phyloP scores from a whole-genome alignment of 2,329 filamentous ascomycete genomes.

The Thelonectria discophora region DNA sequence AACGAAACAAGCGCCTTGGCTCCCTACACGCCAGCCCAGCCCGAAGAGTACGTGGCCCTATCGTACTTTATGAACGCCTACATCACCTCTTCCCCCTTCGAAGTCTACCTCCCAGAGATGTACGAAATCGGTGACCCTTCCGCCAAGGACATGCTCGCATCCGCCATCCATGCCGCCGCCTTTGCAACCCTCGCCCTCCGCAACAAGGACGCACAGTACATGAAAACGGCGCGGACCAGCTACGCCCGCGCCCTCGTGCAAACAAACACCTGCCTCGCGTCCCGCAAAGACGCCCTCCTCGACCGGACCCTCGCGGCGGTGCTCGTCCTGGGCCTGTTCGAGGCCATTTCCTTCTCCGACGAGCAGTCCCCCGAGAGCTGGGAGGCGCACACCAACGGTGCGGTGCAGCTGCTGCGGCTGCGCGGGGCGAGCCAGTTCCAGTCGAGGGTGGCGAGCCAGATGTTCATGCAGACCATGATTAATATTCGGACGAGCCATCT shows the following conservation, averaged over 20 bases:
- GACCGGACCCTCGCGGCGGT: conserved; percentile 41
- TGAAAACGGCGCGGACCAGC: conserved; percentile 31
- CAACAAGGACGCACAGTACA: conserved; percentile 18
- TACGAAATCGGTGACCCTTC: conserved; percentile 13
- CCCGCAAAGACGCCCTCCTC: conserved; percentile 30
- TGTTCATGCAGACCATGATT: conserved; percentile 39
- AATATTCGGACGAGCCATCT: conserved; percentile 42
- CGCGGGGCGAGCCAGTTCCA: conserved; percentile 36
- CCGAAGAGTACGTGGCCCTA: conserved; percentile 26
- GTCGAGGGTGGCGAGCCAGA: conserved; percentile 30
- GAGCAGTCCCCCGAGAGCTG: conserved; percentile 38
- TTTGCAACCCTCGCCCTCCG: conserved; percentile 38
- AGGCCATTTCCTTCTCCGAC: conserved; percentile 39
- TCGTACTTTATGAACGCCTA: conserved; percentile 40
- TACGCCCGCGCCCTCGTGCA: conserved; percentile 35
- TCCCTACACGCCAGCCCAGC: conserved; percentile 7
- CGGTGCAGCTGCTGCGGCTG: conserved; percentile 40
- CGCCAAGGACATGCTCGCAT: conserved; percentile 31
- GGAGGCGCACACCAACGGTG: conserved; percentile 39
- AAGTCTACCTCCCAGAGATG: conserved; percentile 35
- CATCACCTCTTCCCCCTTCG: conserved; percentile 39
- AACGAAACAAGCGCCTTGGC: background rate
- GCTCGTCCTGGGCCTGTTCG: conserved; percentile 42
- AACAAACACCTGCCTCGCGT: conserved; percentile 30
- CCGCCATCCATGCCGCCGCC: conserved; percentile 36